Evolutionary conservation across 139 green algal genomes (phyloP), one percentile per base, ranked within the genome.

Genomic region (Chlorella sp.): DNA sequence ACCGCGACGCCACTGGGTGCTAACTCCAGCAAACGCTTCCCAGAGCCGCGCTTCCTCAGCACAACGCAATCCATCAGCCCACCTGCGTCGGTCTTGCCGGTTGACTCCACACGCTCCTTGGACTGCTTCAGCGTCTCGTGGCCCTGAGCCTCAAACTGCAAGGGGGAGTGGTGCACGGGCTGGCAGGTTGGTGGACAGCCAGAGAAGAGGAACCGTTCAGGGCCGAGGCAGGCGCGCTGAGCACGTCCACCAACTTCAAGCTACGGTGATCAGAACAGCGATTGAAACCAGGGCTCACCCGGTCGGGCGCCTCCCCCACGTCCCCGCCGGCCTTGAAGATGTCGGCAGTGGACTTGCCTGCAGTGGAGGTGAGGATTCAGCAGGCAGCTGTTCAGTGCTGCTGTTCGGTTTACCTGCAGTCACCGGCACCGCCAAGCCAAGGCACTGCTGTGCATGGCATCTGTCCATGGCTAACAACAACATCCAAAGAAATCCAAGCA

Each of bases 241-340:
- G n/a, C n/a, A n/a, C n/a, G n/a, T n/a, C n/a, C n/a, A n/a, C n/a
- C n/a, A n/a, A n/a, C n/a, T n/a, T n/a, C n/a, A n/a, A n/a, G n/a
- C n/a, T n/a, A n/a, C n/a, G n/a, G n/a, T n/a, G n/a, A n/a, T n/a
- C n/a, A n/a, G n/a, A n/a, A n/a, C n/a, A n/a, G n/a, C 26, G 30
- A 16, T n/a, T 38, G 28, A 36, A 36, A 38, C 28, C 28, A 34
- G 16, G 0, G 36, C 76, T 2, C 76, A 85, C 80, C 80, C 69
- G 47, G 28, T 55, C 47, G 0, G 65, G 39, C 5, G 34, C 26
- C 51, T 78, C 65, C 15, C 25, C 80, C 67, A 85, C 80, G 15
- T 86, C 69, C 7, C n/a, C 56, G 2, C 68, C 81, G 0, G 81
- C 81, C 36, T 80, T 63, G 81, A 70, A 80, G 70, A 86, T 86